Conservation (phyloP, 768 basidiomycete genomes). For the button mushroom (Agaricus bisporus) region DNA sequence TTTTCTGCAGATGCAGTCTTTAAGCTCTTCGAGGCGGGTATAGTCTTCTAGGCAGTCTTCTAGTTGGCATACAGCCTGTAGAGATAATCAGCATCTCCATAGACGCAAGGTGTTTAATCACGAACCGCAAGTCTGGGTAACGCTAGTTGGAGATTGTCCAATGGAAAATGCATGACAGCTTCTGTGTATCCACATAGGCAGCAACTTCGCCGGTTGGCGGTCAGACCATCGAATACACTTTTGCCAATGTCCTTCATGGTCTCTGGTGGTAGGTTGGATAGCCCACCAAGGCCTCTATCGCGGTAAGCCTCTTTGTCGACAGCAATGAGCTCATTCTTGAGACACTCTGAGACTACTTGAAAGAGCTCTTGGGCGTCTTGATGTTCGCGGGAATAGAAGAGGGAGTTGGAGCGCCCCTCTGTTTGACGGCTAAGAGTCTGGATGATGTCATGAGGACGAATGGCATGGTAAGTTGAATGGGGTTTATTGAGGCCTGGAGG, state of each 20-base stretch:
- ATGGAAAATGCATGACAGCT: slow-evolving; percentile 86
- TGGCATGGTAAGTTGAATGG: slow-evolving; percentile 45
- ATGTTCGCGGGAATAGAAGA: slow-evolving; percentile 88
- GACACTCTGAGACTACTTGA: slow-evolving; percentile 83
- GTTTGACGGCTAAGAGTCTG: slow-evolving; percentile 54
- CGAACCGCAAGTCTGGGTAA: slow-evolving; percentile 60
- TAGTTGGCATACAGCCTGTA: slow-evolving; percentile 57
- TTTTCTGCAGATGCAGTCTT: slow-evolving; percentile 89
- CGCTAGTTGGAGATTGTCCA: slow-evolving; percentile 80
- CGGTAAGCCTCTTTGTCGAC: slow-evolving; percentile 67
- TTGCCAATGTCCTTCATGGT: slow-evolving; percentile 30
- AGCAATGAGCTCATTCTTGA: slow-evolving; percentile 77
- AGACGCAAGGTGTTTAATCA: slow-evolving; percentile 15
- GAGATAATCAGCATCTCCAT: neutral
- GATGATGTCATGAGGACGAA: slow-evolving; percentile 72
- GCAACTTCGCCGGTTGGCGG: slow-evolving; percentile 86
- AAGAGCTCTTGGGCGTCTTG: slow-evolving; percentile 99
- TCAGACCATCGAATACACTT: slow-evolving; percentile 84
- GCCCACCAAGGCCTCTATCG: slow-evolving; percentile 65
- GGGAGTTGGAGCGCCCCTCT: slow-evolving; percentile 46
- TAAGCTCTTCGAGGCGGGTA: slow-evolving; percentile 80
- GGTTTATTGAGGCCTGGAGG: slow-evolving; percentile 60
- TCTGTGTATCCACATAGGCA: slow-evolving; percentile 89
- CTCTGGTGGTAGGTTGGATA: slow-evolving; percentile 22
- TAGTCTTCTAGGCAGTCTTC: slow-evolving; percentile 87